A percentile compares a stretch with the other conserved stretches of the same genome.
These are phyloP conservation scores for Trichoderma simmonsii DNA, from an alignment of 2,329 filamentous ascomycete species.

Conservation along the genomic window DNA sequence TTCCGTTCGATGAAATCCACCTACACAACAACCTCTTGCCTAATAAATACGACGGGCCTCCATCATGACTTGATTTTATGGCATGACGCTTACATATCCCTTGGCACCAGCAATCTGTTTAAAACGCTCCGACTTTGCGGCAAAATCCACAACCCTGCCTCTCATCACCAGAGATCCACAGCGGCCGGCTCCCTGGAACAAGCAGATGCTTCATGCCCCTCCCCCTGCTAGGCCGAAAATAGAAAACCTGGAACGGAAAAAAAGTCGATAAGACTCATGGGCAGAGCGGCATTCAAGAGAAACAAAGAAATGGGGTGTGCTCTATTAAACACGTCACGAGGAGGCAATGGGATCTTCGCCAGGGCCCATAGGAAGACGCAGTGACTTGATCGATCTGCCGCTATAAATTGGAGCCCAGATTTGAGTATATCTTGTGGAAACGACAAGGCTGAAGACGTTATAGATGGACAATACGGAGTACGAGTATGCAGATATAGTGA, in stretches of 20 bases:
- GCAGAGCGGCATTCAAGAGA: not conserved
- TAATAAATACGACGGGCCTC: not conserved
- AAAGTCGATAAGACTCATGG: not conserved
- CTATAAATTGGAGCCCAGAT: not conserved
- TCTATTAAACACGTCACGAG: no score
- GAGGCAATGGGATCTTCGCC: not conserved
- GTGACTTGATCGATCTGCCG: not conserved
- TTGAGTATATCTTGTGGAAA: not conserved
- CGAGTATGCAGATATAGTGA: not conserved
- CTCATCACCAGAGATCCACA: conserved; percentile 9
- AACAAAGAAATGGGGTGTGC: not conserved
- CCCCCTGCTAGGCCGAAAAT: not conserved
- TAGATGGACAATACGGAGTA: not conserved
- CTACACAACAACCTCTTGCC: not conserved
- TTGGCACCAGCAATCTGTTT: not conserved
- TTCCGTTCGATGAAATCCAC: no score
- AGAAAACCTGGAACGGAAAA: not conserved
- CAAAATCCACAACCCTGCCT: conserved; percentile 1
- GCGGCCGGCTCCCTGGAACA: not conserved
- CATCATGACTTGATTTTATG: not conserved
- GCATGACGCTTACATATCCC: not conserved
- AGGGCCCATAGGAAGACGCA: not conserved
- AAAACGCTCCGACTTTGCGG: not conserved
- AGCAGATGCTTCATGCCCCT: not conserved
- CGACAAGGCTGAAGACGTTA: not conserved